Base-by-base conservation (phyloP, 257 asterid genomes). In the Perilla frutescens region DNA sequence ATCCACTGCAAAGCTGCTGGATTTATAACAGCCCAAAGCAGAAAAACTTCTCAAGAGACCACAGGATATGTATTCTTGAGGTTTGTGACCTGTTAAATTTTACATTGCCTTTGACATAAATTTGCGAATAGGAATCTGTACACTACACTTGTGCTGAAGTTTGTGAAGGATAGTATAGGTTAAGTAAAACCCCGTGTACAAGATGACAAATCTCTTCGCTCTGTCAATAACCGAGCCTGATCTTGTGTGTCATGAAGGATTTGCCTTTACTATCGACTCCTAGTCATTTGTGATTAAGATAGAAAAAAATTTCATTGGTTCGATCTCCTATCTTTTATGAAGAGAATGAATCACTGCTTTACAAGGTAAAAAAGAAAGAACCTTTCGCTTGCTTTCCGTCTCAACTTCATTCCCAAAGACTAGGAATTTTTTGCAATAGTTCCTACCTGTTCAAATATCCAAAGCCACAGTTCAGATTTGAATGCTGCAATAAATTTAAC, bases 1-100 rank as follows among this genome's bases (percentile, higher is more conserved):
- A 92, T 92, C 78, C 97, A 92, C 79, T 95, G 98, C 92, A 95
- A 92, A 76, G 76, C 98, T 3, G 76, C 82, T 8, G 99, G 99
- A 60, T 95, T 34, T 69, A 78, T 92, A 54, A 92, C 98, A 48
- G 98, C 98, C 40, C 99, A 95, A 76, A 90, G 97, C 82, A 83
- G 99, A 68, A 95, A 95, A 86, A 82, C 97, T 80, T 90, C 99
- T 53, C 91, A 89, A 76, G 99, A 95, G 89, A 83, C 92, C 2
- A 95, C 99, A 0, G 98, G 99, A 76, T 95, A 95, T 64, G 85
- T 92, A 34, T 95, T 92, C 85, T 81, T 92, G 76, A 92, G 97
- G 98, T 90, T 54, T 13, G 87, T 80, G 9, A 39, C 32, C 39
- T 13, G 10, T 56, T 62, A 12, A 45, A 32, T 10, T 40, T 66